Base-by-base conservation (phyloP, 257 asterid genomes). In the Lithospermum erythrorhizon region DNA sequence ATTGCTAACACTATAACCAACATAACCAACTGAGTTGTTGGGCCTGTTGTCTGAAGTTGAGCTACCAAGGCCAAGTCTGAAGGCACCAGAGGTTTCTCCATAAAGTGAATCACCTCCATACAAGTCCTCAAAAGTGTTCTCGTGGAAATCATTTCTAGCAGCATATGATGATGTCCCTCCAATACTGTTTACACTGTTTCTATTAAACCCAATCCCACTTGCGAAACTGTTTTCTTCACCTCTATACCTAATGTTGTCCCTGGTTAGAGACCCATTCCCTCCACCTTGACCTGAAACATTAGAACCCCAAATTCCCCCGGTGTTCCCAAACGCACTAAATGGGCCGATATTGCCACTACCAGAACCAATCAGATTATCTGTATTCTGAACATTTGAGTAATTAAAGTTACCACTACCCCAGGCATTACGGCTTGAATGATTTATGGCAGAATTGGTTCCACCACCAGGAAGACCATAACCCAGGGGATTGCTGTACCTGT, bases 251-350 rank as follows among this genome's bases (percentile, higher is more conserved):
- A 69, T 62, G 75, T 67, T 82, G 19, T 68, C 78, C 48, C 65
- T 64, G 51, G 69, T 64, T 55, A 76, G 67, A 21, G 81, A 68
- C 65, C 78, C 76, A 52, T 29, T 71, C 65, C 72, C 77, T 56
- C 79, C 76, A 48, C 77, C 83, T 71, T 76, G 83, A 64, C 79
- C 70, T 9, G 79, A 74, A 71, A 70, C 70, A n/a, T 89, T 66
- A 49, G 73, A 59, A 17, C 83, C 90, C 96, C 93, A 81, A 27
- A 82, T 75, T 57, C 81, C 82, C 54, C 90, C 88, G 25, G 79
- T 76, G 64, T 63, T 77, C 66, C 89, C 91, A 53, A 78, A 80
- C 65, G 69, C 64, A 69, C 82, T 71, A 21, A 64, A 73, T 60
- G 73, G 15, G 9, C 84, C 85, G 0, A 69, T 55, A 61, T 70